Evolutionary conservation across 169 alveolate genomes (phyloP).

Genomic region (Plasmodium blacklocki): DNA sequence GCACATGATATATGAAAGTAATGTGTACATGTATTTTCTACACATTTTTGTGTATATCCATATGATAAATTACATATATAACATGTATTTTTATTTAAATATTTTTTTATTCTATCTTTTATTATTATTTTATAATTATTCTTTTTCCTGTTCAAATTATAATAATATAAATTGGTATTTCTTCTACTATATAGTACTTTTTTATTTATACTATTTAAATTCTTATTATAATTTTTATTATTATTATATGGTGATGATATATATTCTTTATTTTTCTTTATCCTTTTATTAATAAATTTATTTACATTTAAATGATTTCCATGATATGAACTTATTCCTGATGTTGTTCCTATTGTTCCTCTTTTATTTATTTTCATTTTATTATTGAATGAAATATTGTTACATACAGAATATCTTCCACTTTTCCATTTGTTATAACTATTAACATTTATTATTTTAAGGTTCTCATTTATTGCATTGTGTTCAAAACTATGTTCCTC

Average conservation of each 20-base stretch:
- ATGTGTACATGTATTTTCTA: constrained; percentile 43
- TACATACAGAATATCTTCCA: too few relatives aligned
- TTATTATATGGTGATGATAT: background rate
- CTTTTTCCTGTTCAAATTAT: constrained; percentile 39
- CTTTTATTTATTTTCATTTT: too few relatives aligned
- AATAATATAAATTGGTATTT: constrained; percentile 13
- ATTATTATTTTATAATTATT: constrained; percentile 58
- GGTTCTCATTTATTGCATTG: too few relatives aligned
- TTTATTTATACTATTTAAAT: constrained; percentile 2
- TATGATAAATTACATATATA: constrained; percentile 59
- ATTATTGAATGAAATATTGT: too few relatives aligned
- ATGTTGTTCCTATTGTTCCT: too few relatives aligned
- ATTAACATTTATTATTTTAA: too few relatives aligned
- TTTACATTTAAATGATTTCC: background rate
- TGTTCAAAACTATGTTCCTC: too few relatives aligned
- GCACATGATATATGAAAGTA: constrained; percentile 75
- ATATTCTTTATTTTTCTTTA: constrained; percentile 19
- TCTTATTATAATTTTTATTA: background rate
- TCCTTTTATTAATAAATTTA: background rate
- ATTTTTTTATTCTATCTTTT: constrained; percentile 65
- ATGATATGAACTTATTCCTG: background rate
- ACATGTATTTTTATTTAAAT: constrained; percentile 47
- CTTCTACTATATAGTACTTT: background rate
- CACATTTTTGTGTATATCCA: constrained; percentile 73
- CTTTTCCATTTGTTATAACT: too few relatives aligned